Conservation (phyloP, 805 yeast genomes). For the Wickerhamiella australiensis region DNA sequence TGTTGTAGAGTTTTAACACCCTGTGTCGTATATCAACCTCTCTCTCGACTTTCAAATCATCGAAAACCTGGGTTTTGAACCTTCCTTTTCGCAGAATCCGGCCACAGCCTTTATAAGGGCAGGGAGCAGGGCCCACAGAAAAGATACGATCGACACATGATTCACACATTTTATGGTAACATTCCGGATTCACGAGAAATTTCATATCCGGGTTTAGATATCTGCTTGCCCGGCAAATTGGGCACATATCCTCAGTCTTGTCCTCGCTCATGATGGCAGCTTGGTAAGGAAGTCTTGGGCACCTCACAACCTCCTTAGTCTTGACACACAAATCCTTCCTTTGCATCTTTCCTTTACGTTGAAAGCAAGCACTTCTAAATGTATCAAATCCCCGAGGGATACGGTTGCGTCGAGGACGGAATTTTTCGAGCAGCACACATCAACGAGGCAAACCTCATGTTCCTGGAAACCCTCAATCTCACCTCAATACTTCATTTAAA, state of each 20-base stretch:
- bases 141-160: constrained; percentile 93
- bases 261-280: constrained; percentile 2
- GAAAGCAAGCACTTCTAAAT: neutral
- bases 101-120: constrained; percentile 88
- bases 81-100: constrained; percentile 75
- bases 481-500: constrained; percentile 62
- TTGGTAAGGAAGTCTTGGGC: neutral
- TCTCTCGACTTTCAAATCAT: constrained; percentile 76
- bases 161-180: constrained; percentile 94
- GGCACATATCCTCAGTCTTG: constrained; percentile 62
- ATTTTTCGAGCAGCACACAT: constrained; percentile 70
- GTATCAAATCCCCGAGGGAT: constrained; percentile 56
- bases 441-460: constrained; percentile 65
- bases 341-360: neutral
- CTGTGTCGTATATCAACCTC: constrained; percentile 85
- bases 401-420: constrained; percentile 83
- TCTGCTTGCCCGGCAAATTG: constrained; percentile 90
- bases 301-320: neutral
- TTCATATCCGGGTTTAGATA: constrained; percentile 88
- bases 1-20: constrained; percentile 66
- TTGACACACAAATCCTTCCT: neutral
- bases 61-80: constrained; percentile 87
- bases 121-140: constrained; percentile 89
- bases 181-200: constrained; percentile 89
- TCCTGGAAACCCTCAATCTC: constrained; percentile 58